Percentiles rank a stretch among this genome's conserved stretches.
phyloP scores from a whole-genome alignment of 2,329 filamentous ascomycete species.

The Colletotrichum godetiae region DNA sequence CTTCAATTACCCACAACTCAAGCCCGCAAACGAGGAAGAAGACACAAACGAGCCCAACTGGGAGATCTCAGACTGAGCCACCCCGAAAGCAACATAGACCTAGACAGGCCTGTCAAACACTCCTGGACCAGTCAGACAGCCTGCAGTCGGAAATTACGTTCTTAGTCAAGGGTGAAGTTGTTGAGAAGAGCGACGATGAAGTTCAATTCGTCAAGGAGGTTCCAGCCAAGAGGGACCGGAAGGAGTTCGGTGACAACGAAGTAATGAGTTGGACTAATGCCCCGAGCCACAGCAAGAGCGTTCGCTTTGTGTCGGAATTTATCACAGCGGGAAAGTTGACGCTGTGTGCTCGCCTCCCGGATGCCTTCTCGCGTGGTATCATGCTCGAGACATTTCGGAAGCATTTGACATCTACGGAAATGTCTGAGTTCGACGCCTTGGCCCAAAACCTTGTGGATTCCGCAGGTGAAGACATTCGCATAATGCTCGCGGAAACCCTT shows the following conservation, averaged over 20 bases:
- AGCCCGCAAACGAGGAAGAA: no score
- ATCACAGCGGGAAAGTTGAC: neutral
- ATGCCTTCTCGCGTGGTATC: neutral
- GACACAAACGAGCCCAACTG: no score
- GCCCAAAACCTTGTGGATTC: neutral
- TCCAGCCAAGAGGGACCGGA: no score
- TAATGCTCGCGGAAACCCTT: neutral
- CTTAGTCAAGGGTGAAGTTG: no score
- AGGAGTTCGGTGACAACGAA: neutral
- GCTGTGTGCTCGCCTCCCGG: no score
- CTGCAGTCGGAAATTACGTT: no score
- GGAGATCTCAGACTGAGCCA: no score
- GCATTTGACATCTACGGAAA: neutral
- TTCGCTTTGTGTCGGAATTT: neutral
- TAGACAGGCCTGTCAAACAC: no score
- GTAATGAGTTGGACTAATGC: neutral
- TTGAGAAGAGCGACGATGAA: neutral
- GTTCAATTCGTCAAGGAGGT: neutral
- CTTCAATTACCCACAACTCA: no score
- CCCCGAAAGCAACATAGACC: no score
- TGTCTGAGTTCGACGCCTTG: neutral
- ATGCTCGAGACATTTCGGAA: neutral
- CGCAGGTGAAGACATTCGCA: neutral
- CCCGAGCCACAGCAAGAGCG: neutral
- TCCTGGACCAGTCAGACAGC: no score